These are phyloP conservation scores for Geotrichum carabidarum DNA, from an alignment of 1,139 yeast genomes.

Conservation along the genomic window DNA sequence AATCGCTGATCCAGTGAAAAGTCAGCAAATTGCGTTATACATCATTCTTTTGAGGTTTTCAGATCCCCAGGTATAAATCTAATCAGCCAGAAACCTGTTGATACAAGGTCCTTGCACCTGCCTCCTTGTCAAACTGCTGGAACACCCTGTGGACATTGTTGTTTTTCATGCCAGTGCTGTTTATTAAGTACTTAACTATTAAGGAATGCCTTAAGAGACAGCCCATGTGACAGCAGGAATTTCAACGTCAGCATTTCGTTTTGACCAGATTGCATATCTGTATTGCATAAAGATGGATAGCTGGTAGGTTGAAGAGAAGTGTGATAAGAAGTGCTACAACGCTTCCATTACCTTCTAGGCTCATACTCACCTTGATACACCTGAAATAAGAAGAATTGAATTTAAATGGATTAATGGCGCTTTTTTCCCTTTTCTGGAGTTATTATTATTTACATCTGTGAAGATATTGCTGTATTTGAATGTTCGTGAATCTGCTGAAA, in stretches of 20 bases:
- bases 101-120: too few species aligned
- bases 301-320: background rate
- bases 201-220: background rate
- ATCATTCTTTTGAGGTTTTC: conserved; percentile 39
- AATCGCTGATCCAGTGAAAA: conserved; percentile 49
- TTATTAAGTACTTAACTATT: too few species aligned
- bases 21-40: conserved; percentile 44
- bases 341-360: background rate
- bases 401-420: too few species aligned
- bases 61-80: conserved; percentile 44
- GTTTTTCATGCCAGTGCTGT: background rate
- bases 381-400: too few species aligned
- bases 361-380: background rate
- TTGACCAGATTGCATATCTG: background rate
- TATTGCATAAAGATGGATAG: background rate
- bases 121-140: background rate
- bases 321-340: background rate
- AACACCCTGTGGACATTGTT: background rate
- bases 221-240: background rate
- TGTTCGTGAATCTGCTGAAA: too few species aligned
- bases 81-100: conserved; percentile 13
- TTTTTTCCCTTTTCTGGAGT: too few species aligned
- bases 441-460: too few species aligned
- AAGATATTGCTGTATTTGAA: too few species aligned
- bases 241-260: background rate